Percentiles rank a stretch among this genome's conserved stretches.
These are phyloP conservation scores for Cordyceps tenuipes DNA, from an alignment of 2,329 filamentous ascomycete genomes.

Conservation along the genomic window DNA sequence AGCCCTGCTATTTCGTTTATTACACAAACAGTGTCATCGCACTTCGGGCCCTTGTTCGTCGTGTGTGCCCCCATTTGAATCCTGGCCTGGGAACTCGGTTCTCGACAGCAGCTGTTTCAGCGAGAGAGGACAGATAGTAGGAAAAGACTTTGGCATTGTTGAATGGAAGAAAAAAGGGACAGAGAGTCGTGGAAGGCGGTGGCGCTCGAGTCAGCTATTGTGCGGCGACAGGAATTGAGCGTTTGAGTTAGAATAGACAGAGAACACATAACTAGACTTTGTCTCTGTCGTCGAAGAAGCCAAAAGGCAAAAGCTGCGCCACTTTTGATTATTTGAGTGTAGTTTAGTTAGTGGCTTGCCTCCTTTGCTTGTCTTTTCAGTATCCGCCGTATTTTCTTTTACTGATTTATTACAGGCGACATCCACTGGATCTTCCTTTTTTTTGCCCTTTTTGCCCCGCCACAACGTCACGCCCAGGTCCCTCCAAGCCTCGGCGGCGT, in stretches of 20 bases:
- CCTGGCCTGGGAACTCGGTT: neutral
- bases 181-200: too few species aligned
- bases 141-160: neutral
- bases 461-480: slow-evolving; percentile 9
- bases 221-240: too few species aligned
- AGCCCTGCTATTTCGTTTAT: neutral
- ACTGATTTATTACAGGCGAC: neutral
- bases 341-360: too few species aligned
- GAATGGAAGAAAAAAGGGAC: too few species aligned
- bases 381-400: too few species aligned
- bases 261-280: too few species aligned
- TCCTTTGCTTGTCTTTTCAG: too few species aligned
- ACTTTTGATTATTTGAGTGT: too few species aligned
- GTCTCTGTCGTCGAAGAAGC: neutral
- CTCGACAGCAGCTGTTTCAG: neutral
- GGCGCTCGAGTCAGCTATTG: too few species aligned
- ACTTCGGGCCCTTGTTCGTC: neutral
- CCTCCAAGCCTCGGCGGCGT: slow-evolving; percentile 3
- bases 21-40: neutral
- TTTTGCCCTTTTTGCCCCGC: slow-evolving; percentile 5
- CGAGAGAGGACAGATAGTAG: neutral
- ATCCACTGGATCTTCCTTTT: neutral
- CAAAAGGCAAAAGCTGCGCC: neutral
- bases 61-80: neutral
- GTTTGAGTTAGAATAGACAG: too few species aligned